Evolutionary conservation across 768 basidiomycete genomes (phyloP), one percentile per base, ranked within the genome.

Genomic region (Asterophora parasitica): DNA sequence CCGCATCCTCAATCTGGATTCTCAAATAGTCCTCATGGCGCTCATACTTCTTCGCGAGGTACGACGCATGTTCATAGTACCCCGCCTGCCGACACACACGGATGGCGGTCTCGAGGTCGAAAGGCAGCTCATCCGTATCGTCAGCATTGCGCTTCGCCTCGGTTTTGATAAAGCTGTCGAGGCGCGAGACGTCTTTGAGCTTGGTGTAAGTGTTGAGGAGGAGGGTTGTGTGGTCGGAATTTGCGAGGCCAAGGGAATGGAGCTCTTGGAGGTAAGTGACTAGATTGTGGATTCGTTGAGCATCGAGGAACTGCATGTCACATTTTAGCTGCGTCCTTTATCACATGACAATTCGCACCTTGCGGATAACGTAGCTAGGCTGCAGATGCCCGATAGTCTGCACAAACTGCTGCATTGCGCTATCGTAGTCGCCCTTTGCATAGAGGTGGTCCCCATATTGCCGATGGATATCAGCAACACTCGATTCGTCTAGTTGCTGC

Each of bases 131-230:
- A 27, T 74, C 71, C 8, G 68, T 61, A 35, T 76, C 73, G 16
- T 75, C 70, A 13, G 70, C 72, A 12, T 66, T 64, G 11, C 78
- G 71, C 35, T 74, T 70, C 1, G 88, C 83, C 61, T 92, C 91
- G 2, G 90, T 84, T 64, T 88, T 91, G 69, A 99, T 89, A 65
- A 99, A 99, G 50, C 75, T 81, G 57, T 97, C 92, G 1, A 98
- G 78, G 10, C 92, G 83, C 1, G 81, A 65, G 12, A 92, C 83
- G 58, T 99, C 96, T 51, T 92, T 91, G 16, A 96, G 84, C 62
- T 98, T 98, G 43, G 96, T 96, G 66, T 96, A 98, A 5, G 94
- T 93, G 62, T 98, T 98, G 19, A 99, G 80, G 3, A 99, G 78
- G 7, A 99, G 82, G 0, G 96, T 98, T 0, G 96, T 99, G 60